Conservation (phyloP, 352 stramenopile genomes). For the Thraustochytrium sp. region DNA sequence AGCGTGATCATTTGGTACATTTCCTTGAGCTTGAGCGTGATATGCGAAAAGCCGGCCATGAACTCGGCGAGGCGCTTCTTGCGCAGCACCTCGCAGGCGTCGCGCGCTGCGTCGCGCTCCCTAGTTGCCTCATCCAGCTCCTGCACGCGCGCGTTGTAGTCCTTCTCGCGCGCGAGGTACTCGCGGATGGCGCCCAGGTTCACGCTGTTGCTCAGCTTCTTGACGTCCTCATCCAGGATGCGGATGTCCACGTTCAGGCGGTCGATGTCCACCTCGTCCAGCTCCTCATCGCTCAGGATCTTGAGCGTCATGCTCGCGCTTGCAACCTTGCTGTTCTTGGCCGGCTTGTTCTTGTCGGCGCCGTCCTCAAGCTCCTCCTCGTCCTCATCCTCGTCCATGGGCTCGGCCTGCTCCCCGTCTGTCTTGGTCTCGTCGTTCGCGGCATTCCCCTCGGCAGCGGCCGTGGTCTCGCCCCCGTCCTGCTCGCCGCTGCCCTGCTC, state of each 20-base stretch:
- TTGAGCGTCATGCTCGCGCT: neutral
- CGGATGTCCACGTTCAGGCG: conserved; percentile 40
- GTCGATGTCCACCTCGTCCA: conserved; percentile 49
- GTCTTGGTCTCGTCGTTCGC: neutral
- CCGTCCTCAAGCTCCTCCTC: conserved; percentile 44
- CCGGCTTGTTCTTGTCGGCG: conserved; percentile 46
- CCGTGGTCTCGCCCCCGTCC: conserved; percentile 47
- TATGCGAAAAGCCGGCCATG: conserved; percentile 96
- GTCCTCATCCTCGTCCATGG: conserved; percentile 42
- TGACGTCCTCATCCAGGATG: conserved; percentile 50
- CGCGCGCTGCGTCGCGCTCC: conserved; percentile 79
- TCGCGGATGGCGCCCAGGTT: conserved; percentile 82
- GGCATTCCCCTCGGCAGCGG: conserved; percentile 24
- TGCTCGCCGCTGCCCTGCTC: conserved; percentile 49
- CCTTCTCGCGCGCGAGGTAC: conserved; percentile 84
- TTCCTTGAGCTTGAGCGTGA: conserved; percentile 99
- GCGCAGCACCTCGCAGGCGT: conserved; percentile 91
- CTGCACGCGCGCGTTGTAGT: conserved; percentile 82
- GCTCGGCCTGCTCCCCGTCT: neutral
- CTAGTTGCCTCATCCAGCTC: conserved; percentile 91
- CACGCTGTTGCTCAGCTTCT: conserved; percentile 53
- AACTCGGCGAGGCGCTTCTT: conserved; percentile 95
- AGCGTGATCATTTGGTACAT: conserved; percentile 92
- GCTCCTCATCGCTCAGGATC: conserved; percentile 49
- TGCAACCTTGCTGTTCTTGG: conserved; percentile 50